These are phyloP conservation scores for Puccinia horiana DNA, from an alignment of 1,284 basidiomycete genomes.

Conservation along the genomic window DNA sequence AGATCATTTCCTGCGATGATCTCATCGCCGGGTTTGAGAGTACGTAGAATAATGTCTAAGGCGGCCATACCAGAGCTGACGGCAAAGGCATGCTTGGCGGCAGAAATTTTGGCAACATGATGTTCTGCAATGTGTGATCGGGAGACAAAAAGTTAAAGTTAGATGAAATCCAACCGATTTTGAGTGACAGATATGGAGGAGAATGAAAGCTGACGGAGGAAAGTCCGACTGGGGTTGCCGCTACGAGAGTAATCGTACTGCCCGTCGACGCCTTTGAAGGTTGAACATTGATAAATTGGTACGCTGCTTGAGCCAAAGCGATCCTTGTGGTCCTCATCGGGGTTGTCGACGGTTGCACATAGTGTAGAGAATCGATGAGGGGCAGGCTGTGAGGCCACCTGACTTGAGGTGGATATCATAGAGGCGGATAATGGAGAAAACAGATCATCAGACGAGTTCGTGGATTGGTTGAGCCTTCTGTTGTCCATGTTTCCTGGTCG, in stretches of 20 bases:
- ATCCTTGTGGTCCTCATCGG: conserved; percentile 76
- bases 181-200: not conserved
- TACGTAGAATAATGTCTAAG: conserved; percentile 87
- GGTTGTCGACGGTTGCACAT: conserved; percentile 84
- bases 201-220: conserved; percentile 70
- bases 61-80: conserved; percentile 98
- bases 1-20: conserved; percentile 93
- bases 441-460: not conserved
- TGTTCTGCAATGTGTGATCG: conserved; percentile 67
- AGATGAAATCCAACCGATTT: not conserved
- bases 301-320: conserved; percentile 91
- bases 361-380: conserved; percentile 67
- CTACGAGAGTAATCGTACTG: conserved; percentile 92
- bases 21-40: conserved; percentile 90
- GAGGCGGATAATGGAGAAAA: conserved; percentile 20
- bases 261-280: conserved; percentile 91
- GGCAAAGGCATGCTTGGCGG: conserved; percentile 80
- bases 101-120: conserved; percentile 91
- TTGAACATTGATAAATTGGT: conserved; percentile 96
- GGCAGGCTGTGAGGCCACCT: not conserved
- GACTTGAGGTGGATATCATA: not conserved
- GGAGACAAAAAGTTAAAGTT: not conserved
- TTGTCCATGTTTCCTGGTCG: not conserved
- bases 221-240: conserved; percentile 93
- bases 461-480: not conserved